Percentiles rank a stretch among this genome's conserved stretches.
These are phyloP conservation scores for Blakeslea trispora DNA, from an alignment of 371 early-diverging fungal genomes.

Conservation along the genomic window DNA sequence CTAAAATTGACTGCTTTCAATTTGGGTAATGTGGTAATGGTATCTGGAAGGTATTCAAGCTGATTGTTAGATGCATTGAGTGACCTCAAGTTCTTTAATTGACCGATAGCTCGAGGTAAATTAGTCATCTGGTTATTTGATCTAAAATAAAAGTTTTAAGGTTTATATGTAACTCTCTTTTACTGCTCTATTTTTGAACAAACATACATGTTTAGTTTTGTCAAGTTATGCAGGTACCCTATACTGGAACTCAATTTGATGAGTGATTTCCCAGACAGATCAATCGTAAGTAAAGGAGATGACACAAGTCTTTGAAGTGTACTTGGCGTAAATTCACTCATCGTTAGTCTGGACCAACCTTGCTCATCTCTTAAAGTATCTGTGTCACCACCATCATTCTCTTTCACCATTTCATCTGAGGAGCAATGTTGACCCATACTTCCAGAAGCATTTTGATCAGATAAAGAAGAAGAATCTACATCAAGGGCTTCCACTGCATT, in stretches of 20 bases:
- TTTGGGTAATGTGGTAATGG: slow-evolving; percentile 31
- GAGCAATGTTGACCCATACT: too few relatives aligned
- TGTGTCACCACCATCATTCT: slow-evolving; percentile 19
- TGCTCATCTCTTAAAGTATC: slow-evolving; percentile 18
- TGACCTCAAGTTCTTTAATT: slow-evolving; percentile 33
- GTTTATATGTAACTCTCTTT: too few relatives aligned
- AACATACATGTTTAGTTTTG: slow-evolving; percentile 45
- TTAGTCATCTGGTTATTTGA: slow-evolving; percentile 45
- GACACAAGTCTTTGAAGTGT: slow-evolving; percentile 20
- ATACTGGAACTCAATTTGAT: slow-evolving; percentile 46
- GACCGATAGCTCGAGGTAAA: slow-evolving; percentile 42
- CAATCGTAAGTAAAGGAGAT: slow-evolving; percentile 27
- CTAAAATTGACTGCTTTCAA: slow-evolving; percentile 41
- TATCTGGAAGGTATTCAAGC: slow-evolving; percentile 37
- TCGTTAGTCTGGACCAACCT: slow-evolving; percentile 37
- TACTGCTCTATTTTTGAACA: too few relatives aligned
- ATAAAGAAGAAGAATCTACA: too few relatives aligned
- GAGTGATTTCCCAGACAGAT: slow-evolving; percentile 37
- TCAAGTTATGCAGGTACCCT: slow-evolving; percentile 37
- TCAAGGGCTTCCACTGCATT: slow-evolving; percentile 9
- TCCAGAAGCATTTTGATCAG: too few relatives aligned
- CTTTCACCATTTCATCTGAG: slow-evolving; percentile 5
- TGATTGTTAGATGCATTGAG: slow-evolving; percentile 42
- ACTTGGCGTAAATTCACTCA: slow-evolving; percentile 28
- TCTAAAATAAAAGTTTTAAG: slow-evolving; percentile 21